Evolutionary conservation across 2,329 filamentous ascomycete genomes (phyloP), one percentile per base, ranked within the genome.

Genomic region (Achaetomium macrosporum): DNA sequence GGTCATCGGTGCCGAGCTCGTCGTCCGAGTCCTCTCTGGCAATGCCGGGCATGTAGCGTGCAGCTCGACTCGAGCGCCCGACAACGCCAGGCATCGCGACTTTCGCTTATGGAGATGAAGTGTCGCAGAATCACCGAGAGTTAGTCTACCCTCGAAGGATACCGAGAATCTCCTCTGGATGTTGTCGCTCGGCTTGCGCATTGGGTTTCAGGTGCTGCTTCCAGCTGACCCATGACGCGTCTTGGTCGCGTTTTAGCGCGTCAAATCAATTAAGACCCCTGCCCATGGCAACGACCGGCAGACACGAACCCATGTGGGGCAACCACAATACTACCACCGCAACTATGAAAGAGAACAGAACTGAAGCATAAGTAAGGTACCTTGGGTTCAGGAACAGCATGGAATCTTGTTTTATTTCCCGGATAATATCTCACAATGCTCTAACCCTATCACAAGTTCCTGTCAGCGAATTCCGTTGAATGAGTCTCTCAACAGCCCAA

Each of bases 21-120:
- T 95, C 90, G 67, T 95, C 90, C 0, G 89, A 95, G 66, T 95
- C 87, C 56, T 93, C 88, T 62, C 87, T 78, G 7, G 75, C 71
- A 11, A 90, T 76, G 30, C 84, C 85, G 69, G 82, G 55, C 71
- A 65, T 53, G 25, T 25, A 20, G 19, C 44, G 52, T 16, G 48
- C 20, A 2, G 42, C 13, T 29, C 57, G 55, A 12, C 19, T 50
- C 11, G 53, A 25, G 33, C 53, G 53, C 25, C 52, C 44, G 20
- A 48, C 41, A 33, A 47, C 35, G 41, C 54, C 51, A 10, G 59
- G 52, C 58, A 61, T 61, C 13, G 35, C 25, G 25, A 7, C 25
- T 25, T 7, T 16, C 15, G n/a, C 4, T 16, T 37, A 8, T 16
- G 25, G 25, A 25, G 7, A 25, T 25, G 25, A 25, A 4, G 4